Conservation (phyloP, 2,329 filamentous ascomycete species). For the Cladorrhinum sp. region DNA sequence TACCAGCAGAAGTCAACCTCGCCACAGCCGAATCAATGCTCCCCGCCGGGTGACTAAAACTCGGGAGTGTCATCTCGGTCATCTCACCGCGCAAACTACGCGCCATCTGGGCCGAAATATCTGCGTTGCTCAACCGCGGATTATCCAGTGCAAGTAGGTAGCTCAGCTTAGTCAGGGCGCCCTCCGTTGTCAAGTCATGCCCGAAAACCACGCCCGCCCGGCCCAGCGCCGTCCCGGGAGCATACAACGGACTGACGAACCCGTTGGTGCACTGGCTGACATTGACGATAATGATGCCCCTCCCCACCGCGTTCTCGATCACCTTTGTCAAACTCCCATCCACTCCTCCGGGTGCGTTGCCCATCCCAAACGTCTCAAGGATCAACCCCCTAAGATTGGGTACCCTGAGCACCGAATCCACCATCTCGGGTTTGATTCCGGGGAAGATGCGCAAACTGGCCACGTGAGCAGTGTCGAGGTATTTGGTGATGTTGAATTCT, state of each 20-base stretch:
- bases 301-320: slow-evolving; percentile 70
- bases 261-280: slow-evolving; percentile 84
- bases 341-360: slow-evolving; percentile 80
- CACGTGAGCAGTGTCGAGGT: slow-evolving; percentile 82
- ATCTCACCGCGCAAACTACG: slow-evolving; percentile 78
- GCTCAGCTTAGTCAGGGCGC: slow-evolving; percentile 84
- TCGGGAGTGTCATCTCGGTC: slow-evolving; percentile 69
- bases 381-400: slow-evolving; percentile 78
- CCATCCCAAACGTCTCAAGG: slow-evolving; percentile 89
- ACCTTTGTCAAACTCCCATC: slow-evolving; percentile 77
- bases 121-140: slow-evolving; percentile 59
- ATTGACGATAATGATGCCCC: slow-evolving; percentile 84
- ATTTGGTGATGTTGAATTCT: slow-evolving; percentile 69
- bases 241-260: slow-evolving; percentile 75
- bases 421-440: slow-evolving; percentile 89
- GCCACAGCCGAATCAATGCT: slow-evolving; percentile 42
- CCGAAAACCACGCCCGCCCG: slow-evolving; percentile 85
- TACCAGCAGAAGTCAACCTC: slow-evolving; percentile 40
- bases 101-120: slow-evolving; percentile 70
- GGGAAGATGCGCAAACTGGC: slow-evolving; percentile 88
- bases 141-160: slow-evolving; percentile 67
- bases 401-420: slow-evolving; percentile 75
- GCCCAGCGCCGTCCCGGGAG: slow-evolving; percentile 72
- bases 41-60: slow-evolving; percentile 71
- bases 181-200: slow-evolving; percentile 84